Percentiles rank a stretch among this genome's conserved stretches.
Evolutionary conservation across 768 basidiomycete genomes (phyloP).

Genomic region (Polyporus arcularius): DNA sequence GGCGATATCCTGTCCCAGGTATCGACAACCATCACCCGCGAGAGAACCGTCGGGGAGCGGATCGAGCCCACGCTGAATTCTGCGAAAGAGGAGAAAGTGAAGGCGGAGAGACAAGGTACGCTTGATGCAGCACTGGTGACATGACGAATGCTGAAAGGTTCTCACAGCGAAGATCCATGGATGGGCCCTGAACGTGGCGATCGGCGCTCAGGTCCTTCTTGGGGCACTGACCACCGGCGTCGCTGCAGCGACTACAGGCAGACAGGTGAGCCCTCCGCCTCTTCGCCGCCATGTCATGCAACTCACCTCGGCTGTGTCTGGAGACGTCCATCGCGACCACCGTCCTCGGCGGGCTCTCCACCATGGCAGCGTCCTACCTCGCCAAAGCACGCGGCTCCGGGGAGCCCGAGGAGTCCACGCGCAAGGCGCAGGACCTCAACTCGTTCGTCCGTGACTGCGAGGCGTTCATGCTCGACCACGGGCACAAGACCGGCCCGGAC

Average conservation of each 20-base stretch:
- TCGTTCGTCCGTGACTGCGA: constrained; percentile 64
- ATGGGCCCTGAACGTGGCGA: constrained; percentile 48
- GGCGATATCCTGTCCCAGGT: neutral
- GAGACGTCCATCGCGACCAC: constrained; percentile 42
- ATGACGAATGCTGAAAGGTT: constrained; percentile 1
- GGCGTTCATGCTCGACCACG: constrained; percentile 61
- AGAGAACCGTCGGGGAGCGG: constrained; percentile 47
- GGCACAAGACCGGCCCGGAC: constrained; percentile 38
- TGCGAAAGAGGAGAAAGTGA: constrained; percentile 48
- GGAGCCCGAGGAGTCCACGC: constrained; percentile 66
- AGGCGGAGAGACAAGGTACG: constrained; percentile 47
- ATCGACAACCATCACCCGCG: neutral
- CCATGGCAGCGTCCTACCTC: constrained; percentile 70
- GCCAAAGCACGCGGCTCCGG: constrained; percentile 68
- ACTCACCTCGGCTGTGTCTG: neutral
- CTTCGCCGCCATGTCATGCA: neutral
- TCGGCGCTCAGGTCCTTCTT: constrained; percentile 61
- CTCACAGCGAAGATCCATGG: constrained; percentile 33
- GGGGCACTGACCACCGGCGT: constrained; percentile 70
- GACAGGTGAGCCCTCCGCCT: neutral
- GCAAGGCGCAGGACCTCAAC: constrained; percentile 60
- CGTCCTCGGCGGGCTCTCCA: constrained; percentile 59
- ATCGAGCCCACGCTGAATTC: constrained; percentile 52
- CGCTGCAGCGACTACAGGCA: constrained; percentile 47
- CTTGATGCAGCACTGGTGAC: constrained; percentile 3